phyloP scores from a whole-genome alignment of 768 basidiomycete genomes.

The Trametes elegans region DNA sequence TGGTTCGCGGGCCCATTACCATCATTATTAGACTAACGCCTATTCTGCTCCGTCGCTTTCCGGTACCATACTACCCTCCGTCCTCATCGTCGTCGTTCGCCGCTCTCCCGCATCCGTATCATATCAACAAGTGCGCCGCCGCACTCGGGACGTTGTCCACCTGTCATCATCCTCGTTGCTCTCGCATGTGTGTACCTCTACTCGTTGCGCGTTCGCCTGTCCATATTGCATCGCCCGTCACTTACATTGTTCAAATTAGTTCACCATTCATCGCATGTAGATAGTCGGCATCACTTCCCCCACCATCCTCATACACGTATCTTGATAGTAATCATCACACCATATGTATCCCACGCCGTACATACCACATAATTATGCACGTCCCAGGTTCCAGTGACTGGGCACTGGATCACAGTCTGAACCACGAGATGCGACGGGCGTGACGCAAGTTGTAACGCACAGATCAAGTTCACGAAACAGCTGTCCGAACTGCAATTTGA shows the following conservation, averaged over 20 bases:
- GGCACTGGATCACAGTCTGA: no score
- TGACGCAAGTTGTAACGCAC: no score
- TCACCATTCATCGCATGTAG: no score
- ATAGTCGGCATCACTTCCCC: neutral
- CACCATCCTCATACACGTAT: neutral
- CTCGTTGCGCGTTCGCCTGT: neutral
- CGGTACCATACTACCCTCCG: constrained; percentile 11
- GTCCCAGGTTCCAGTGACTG: neutral
- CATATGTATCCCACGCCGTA: neutral
- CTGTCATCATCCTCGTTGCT: neutral
- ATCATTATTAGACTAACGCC: neutral
- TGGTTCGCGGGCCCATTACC: neutral
- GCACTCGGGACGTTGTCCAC: neutral
- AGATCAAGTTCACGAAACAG: neutral
- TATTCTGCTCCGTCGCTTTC: constrained; percentile 3
- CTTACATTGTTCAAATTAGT: no score
- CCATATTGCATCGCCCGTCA: constrained; percentile 4
- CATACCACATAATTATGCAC: neutral
- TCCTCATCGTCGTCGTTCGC: neutral
- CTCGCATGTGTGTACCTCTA: constrained; percentile 1
- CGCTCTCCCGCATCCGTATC: no score
- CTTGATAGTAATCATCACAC: neutral
- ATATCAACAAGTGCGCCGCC: neutral
- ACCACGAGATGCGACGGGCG: no score
- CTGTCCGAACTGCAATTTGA: neutral